These are phyloP conservation scores for Erodium moschatum DNA, from an alignment of 441 rosid genomes.

Conservation along the genomic window DNA sequence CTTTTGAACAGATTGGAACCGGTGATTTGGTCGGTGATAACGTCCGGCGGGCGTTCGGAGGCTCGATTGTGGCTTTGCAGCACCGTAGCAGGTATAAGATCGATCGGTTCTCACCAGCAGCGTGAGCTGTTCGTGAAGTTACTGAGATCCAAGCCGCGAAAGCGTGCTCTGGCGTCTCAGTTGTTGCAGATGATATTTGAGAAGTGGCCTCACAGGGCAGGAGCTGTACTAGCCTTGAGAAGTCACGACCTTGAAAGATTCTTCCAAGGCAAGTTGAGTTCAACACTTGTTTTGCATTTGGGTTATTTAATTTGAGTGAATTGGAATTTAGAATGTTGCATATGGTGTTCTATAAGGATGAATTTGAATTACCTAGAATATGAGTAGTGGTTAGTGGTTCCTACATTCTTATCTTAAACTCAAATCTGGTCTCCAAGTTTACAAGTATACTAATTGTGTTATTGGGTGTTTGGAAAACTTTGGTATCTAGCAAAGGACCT, in stretches of 20 bases:
- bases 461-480: not conserved
- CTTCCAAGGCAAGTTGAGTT: constrained; percentile 48
- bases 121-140: constrained; percentile 46
- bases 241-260: constrained; percentile 59
- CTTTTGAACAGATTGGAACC: constrained; percentile 44
- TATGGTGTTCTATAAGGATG: not conserved
- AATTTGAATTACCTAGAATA: not conserved
- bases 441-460: not conserved
- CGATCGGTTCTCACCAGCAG: constrained; percentile 38
- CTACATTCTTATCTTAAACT: not conserved
- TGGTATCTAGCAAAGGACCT: not conserved
- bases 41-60: constrained; percentile 57
- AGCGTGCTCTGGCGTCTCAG: constrained; percentile 45
- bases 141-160: constrained; percentile 38
- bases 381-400: not conserved
- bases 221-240: constrained; percentile 47
- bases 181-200: constrained; percentile 53
- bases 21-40: constrained; percentile 47
- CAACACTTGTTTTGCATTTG: not conserved
- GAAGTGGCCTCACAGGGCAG: constrained; percentile 42
- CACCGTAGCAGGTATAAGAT: constrained; percentile 33
- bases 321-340: not conserved
- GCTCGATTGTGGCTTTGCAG: constrained; percentile 75
- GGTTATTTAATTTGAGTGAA: not conserved
- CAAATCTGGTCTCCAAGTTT: not conserved